These are phyloP conservation scores for Yamadazyma triangularis DNA, from an alignment of 1,139 yeast species.

Conservation along the genomic window DNA sequence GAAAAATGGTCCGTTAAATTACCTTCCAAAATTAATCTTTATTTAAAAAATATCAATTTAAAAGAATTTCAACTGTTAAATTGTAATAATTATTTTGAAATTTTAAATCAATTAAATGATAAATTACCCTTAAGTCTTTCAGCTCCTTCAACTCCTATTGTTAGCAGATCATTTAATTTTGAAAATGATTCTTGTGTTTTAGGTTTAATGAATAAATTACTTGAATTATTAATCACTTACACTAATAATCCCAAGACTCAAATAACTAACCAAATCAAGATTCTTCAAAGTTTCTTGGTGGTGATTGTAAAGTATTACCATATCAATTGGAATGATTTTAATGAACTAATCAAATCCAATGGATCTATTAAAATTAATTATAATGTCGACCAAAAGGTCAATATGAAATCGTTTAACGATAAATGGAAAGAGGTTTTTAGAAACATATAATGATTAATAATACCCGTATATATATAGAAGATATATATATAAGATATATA, in stretches of 20 bases:
- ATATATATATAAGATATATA: no score
- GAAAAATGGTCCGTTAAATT: slow-evolving; percentile 22
- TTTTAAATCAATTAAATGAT: slow-evolving; percentile 37
- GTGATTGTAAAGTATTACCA: slow-evolving; percentile 37
- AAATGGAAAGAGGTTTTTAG: slow-evolving; percentile 34
- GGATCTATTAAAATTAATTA: slow-evolving; percentile 38
- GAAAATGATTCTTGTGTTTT: slow-evolving; percentile 21
- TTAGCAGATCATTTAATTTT: slow-evolving; percentile 13
- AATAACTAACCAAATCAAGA: slow-evolving; percentile 25
- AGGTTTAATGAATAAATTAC: slow-evolving; percentile 25
- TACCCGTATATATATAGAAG: no score
- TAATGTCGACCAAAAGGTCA: slow-evolving; percentile 26
- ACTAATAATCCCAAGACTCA: slow-evolving; percentile 33
- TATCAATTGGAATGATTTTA: slow-evolving; percentile 38
- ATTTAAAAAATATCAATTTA: slow-evolving; percentile 19
- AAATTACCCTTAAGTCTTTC: slow-evolving; percentile 40
- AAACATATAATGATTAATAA: slow-evolving; percentile 4
- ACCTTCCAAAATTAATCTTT: slow-evolving; percentile 19
- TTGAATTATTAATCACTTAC: slow-evolving; percentile 34
- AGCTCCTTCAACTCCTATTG: slow-evolving; percentile 42
- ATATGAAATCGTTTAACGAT: slow-evolving; percentile 34
- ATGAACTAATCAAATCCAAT: slow-evolving; percentile 30
- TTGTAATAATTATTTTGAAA: slow-evolving; percentile 28
- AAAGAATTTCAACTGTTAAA: slow-evolving; percentile 33
- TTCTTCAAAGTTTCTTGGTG: slow-evolving; percentile 32